phyloP scores from a whole-genome alignment of 2,329 filamentous ascomycete species.

The Fusarium secorum region DNA sequence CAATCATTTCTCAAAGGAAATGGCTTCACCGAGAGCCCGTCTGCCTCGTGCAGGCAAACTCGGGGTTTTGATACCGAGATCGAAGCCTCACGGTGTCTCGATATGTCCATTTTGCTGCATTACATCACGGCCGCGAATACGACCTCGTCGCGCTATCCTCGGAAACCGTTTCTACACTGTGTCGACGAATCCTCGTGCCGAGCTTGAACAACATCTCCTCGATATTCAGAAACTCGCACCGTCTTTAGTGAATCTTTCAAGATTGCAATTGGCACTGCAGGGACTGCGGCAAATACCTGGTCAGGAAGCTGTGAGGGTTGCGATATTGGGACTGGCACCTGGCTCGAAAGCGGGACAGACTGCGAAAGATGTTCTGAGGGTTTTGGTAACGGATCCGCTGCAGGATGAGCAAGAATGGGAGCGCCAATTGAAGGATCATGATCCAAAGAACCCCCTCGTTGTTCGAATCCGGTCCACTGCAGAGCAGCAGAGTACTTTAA shows the following conservation, averaged over 20 bases:
- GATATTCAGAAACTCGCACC: constrained; percentile 68
- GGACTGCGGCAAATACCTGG: constrained; percentile 66
- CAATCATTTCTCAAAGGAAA: constrained; percentile 35
- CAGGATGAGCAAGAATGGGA: constrained; percentile 72
- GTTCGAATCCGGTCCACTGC: constrained; percentile 59
- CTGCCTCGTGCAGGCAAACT: constrained; percentile 42
- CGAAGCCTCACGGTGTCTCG: constrained; percentile 24
- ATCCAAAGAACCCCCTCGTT: constrained; percentile 65
- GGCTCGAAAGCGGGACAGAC: constrained; percentile 52
- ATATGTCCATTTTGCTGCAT: constrained; percentile 47
- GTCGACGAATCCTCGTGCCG: constrained; percentile 51
- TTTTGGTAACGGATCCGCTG: constrained; percentile 76
- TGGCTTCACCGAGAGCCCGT: constrained; percentile 45
- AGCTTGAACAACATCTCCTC: constrained; percentile 66
- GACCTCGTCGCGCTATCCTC: constrained; percentile 35
- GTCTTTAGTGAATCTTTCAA: constrained; percentile 71
- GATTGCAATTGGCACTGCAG: constrained; percentile 74
- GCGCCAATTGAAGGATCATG: constrained; percentile 61
- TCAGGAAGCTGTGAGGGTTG: constrained; percentile 65
- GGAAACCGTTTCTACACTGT: constrained; percentile 40
- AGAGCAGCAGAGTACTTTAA: constrained; percentile 43
- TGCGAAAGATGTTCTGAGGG: constrained; percentile 71
- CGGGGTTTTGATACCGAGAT: constrained; percentile 36
- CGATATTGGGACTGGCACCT: constrained; percentile 59
- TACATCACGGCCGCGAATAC: constrained; percentile 33